Evolutionary conservation across 192 early-diverging fungal genomes (phyloP), one percentile per base, ranked within the genome.

Genomic region (Nowakowskiella sp.): DNA sequence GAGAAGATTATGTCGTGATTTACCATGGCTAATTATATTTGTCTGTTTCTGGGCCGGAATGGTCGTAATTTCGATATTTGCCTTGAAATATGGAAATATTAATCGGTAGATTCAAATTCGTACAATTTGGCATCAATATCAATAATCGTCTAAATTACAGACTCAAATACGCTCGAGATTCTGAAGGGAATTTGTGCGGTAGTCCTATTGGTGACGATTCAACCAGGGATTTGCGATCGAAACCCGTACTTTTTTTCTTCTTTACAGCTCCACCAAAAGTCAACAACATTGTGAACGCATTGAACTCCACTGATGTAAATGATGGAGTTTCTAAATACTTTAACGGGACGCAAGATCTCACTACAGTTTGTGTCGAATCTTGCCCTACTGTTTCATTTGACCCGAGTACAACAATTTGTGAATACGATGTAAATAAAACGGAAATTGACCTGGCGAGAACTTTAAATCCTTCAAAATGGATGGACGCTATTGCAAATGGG

Each of bases 131-230:
- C 4, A 33, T 58, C 6, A 44, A 19, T n/a, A 34, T 13, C 5
- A 3, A 7, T 10, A 30, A 6, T n/a, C 6, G 7, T 8, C 7
- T 5, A 13, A 23, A 4, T 28, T 3, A 2, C 55, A 59, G 56
- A 5, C 53, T 61, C 22, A 23, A 60, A 19, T 54, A 61, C 30
- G 51, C 47, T 10, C 64, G 58, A 25, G 64, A 66, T 42, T 60
- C 64, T 3, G 64, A 60, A 29, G 64, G 64, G 5, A 66, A 66
- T 36, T 36, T 66, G 27, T 66, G 64, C 51, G 64, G 64, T n/a
- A 19, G 42, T 5, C 19, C n/a, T 43, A 39, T 29, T 6, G 48
- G 58, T 7, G 16, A 10, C 3, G 59, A 66, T 27, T 63, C 59
- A 4, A 31, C 60, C 3, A 52, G 64, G 23, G 58, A 66, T 34